A percentile compares a stretch with the other conserved stretches of the same genome.
Conservation (phyloP, 352 stramenopile species). For the Phytophthora brassicae region DNA sequence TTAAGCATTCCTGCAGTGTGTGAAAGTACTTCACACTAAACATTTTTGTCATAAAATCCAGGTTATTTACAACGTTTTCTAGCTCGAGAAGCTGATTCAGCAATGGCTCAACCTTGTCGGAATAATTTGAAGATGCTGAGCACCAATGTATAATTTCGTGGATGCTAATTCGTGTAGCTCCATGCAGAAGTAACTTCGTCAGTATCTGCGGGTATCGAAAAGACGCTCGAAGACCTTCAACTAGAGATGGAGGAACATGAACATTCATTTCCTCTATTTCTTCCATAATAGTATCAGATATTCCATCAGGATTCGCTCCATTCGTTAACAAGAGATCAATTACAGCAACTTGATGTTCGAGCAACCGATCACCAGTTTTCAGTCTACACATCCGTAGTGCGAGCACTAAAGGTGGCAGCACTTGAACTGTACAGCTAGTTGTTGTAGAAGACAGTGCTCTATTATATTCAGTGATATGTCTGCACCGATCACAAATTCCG, state of each 20-base stretch:
- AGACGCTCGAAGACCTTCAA: conserved; percentile 26
- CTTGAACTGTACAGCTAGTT: background rate
- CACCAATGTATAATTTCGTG: conserved; percentile 20
- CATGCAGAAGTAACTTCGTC: conserved; percentile 27
- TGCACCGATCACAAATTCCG: conserved; percentile 17
- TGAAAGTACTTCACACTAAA: conserved; percentile 24
- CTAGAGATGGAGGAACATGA: conserved; percentile 10
- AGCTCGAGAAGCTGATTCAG: conserved; percentile 17
- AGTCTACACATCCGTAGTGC: conserved; percentile 35
- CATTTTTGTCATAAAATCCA: conserved; percentile 9
- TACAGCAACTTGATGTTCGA: conserved; percentile 19
- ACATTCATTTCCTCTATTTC: background rate
- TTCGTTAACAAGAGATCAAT: conserved; percentile 32
- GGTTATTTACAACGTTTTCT: conserved; percentile 5
- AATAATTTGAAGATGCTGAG: background rate
- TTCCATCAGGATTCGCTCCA: conserved; percentile 14
- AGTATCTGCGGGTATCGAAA: conserved; percentile 20
- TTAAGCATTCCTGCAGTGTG: background rate
- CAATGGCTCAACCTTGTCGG: conserved; percentile 9
- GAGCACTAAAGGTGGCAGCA: conserved; percentile 32
- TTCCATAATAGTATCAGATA: background rate
- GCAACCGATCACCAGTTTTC: background rate
- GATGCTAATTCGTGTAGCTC: conserved; percentile 17
- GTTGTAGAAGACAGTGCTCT: background rate
- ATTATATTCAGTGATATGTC: background rate